Base-by-base conservation (phyloP, 1,139 yeast genomes). In the Debaryomyces udenii region DNA sequence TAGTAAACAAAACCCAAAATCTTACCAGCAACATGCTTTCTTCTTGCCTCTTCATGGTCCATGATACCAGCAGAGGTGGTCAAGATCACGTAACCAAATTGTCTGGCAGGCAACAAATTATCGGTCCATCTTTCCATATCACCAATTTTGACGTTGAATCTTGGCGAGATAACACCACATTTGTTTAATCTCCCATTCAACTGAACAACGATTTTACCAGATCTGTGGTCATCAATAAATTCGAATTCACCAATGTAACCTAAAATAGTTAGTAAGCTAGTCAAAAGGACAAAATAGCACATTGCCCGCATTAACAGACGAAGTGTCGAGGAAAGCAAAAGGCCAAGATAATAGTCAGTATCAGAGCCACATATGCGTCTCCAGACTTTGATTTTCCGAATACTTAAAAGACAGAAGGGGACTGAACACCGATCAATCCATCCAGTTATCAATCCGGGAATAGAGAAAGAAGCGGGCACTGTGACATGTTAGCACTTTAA, bases 11-110 rank as follows among this genome's bases (percentile, higher is more conserved):
- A 90, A 64, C 96, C 96, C 65, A 90, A 81, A 65, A 90, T 83
- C 78, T 90, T 90, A 70, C 97, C 97, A 57, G 96, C 88, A 59
- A 90, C 97, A 75, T 91, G 97, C 86, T 90, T 91, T 83, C 96
- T 86, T 83, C 96, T 89, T 59, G 97, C 98, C 79, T 91, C 97
- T 79, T 91, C 97, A 79, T 91, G 97, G 80, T 90, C 97, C 96
- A 91, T 89, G 61, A 91, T 91, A 75, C 98, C 98, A 61, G 97
- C 96, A 59, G 97, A 91, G 58, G 98, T 91, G 72, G 97, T 90
- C 67, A 90, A 81, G 70, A 90, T 86, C 64, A 90, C 88, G 77
- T 76, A 88, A 77, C 97, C 96, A 64, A 89, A 90, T 76, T 90
- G 97, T 84, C 96, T 88, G 52, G 96, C 94, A 65, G 96, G 96